phyloP scores from a whole-genome alignment of 257 asterid species.

The Nicotiana undulata region DNA sequence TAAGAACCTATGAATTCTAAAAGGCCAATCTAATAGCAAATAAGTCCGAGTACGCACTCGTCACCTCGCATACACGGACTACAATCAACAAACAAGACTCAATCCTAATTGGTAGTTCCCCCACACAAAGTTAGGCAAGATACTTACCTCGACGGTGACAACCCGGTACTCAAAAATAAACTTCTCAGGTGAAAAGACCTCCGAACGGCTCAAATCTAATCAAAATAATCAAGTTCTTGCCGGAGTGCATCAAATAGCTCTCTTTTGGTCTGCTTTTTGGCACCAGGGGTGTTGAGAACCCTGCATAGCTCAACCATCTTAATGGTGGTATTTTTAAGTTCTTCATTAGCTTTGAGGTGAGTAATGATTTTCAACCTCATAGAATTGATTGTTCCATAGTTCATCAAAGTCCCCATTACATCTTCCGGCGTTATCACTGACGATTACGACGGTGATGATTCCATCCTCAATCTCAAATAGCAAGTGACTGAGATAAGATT shows the following conservation, averaged over 20 bases:
- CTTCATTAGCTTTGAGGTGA: constrained; percentile 92
- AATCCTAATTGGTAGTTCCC: too few relatives aligned
- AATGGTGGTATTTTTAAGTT: constrained; percentile 39
- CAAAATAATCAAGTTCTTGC: constrained; percentile 93
- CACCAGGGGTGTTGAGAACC: constrained; percentile 88
- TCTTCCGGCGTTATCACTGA: constrained; percentile 76
- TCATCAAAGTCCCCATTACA: constrained; percentile 84
- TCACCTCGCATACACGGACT: too few relatives aligned
- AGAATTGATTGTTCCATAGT: constrained; percentile 87
- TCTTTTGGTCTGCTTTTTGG: constrained; percentile 92
- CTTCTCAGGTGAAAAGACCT: too few relatives aligned
- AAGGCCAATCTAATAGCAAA: too few relatives aligned
- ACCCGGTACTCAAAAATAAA: too few relatives aligned
- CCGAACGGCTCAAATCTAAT: too few relatives aligned
- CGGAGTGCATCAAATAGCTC: constrained; percentile 90
- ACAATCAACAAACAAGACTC: too few relatives aligned
- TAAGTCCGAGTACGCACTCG: too few relatives aligned
- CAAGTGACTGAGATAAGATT: neutral
- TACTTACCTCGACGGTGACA: too few relatives aligned
- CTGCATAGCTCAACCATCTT: constrained; percentile 80
- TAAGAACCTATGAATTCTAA: too few relatives aligned
- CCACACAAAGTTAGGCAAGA: too few relatives aligned
- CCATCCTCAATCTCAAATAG: neutral
- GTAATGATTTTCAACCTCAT: constrained; percentile 76
- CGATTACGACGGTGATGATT: constrained; percentile 20